A percentile compares a stretch with the other conserved stretches of the same genome.
These are phyloP conservation scores for Protomyces inouyei DNA, from an alignment of 1,139 yeast genomes.

Conservation along the genomic window DNA sequence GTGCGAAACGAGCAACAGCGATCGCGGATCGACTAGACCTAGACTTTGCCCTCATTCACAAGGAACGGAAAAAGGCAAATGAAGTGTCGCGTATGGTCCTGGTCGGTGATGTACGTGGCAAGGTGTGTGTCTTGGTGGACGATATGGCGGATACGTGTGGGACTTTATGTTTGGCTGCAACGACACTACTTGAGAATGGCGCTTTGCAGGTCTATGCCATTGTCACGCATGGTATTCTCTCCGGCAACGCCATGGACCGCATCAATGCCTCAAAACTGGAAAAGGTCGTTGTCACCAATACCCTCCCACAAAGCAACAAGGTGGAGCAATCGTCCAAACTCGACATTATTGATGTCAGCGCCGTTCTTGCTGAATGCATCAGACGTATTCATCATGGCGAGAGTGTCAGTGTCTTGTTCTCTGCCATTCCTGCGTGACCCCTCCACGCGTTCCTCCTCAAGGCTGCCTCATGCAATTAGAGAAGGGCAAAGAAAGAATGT, in stretches of 20 bases:
- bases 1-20: conserved; percentile 94
- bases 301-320: conserved; percentile 70
- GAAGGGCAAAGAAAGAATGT: no score
- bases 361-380: conserved; percentile 81
- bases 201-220: conserved; percentile 81
- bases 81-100: conserved; percentile 93
- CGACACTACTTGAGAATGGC: conserved; percentile 84
- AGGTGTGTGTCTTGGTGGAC: conserved; percentile 79
- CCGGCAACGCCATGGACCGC: conserved; percentile 82
- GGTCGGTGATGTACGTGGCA: conserved; percentile 89
- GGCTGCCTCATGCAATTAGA: neutral
- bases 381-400: conserved; percentile 97
- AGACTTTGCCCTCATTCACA: conserved; percentile 91
- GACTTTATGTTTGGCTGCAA: conserved; percentile 89
- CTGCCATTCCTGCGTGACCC: conserved; percentile 21
- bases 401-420: conserved; percentile 81
- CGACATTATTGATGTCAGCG: conserved; percentile 81
- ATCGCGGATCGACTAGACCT: conserved; percentile 86
- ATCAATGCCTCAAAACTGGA: conserved; percentile 68
- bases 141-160: conserved; percentile 92
- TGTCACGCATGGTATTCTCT: conserved; percentile 87
- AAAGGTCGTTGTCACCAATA: conserved; percentile 82
- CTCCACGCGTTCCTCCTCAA: neutral
- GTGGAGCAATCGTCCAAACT: conserved; percentile 53
- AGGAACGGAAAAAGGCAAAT: conserved; percentile 77